phyloP scores from a whole-genome alignment of 2,329 filamentous ascomycete genomes.

The Microsporum ferrugineum region DNA sequence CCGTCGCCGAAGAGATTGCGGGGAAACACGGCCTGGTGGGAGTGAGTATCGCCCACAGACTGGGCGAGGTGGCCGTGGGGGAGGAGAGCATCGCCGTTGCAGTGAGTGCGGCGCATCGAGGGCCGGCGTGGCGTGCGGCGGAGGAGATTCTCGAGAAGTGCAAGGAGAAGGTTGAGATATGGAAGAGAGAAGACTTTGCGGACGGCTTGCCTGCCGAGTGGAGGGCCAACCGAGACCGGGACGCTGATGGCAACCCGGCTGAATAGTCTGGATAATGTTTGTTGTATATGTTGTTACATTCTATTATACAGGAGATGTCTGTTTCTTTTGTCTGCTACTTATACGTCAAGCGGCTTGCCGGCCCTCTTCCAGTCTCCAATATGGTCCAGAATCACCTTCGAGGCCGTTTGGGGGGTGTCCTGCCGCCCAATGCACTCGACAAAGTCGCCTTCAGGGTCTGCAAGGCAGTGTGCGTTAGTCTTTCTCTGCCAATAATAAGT shows the following conservation, averaged over 20 bases:
- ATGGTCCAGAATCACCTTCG: slow-evolving; percentile 73
- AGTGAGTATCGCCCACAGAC: slow-evolving; percentile 70
- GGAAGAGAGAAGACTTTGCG: slow-evolving; percentile 85
- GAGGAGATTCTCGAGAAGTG: slow-evolving; percentile 82
- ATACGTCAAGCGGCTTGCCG: slow-evolving; percentile 41
- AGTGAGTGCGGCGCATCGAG: slow-evolving; percentile 69
- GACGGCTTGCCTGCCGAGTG: slow-evolving; percentile 55
- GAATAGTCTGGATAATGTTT: neutral
- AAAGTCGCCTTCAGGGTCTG: slow-evolving; percentile 92
- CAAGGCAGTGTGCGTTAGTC: neutral
- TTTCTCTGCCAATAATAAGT: neutral
- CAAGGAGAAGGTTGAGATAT: slow-evolving; percentile 82
- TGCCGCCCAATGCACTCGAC: slow-evolving; percentile 93
- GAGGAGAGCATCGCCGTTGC: slow-evolving; percentile 89
- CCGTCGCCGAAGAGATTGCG: slow-evolving; percentile 38
- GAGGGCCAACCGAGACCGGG: slow-evolving; percentile 75
- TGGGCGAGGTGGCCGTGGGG: slow-evolving; percentile 77
- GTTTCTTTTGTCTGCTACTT: neutral
- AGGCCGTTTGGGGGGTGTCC: slow-evolving; percentile 77
- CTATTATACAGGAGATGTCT: neutral
- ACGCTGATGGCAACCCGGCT: slow-evolving; percentile 32
- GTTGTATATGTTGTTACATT: neutral
- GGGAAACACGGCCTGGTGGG: slow-evolving; percentile 52
- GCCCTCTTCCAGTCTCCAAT: slow-evolving; percentile 62
- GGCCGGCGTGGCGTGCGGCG: slow-evolving; percentile 74